A percentile compares a stretch with the other conserved stretches of the same genome.
Conservation (phyloP, 2,329 filamentous ascomycete genomes). For the Dactylellina haptotyla region DNA sequence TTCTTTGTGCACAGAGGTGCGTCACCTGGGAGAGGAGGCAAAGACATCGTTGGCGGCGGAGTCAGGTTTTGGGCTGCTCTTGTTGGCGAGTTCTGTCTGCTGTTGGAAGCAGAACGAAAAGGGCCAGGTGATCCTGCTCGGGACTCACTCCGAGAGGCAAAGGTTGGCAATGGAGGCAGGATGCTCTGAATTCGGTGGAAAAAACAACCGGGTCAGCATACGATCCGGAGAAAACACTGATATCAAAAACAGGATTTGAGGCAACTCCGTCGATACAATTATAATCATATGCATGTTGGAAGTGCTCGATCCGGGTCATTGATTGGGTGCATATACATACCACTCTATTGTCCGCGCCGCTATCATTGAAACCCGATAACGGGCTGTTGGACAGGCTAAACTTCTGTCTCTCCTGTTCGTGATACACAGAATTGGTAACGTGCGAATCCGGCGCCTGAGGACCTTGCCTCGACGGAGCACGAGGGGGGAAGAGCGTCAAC, state of each 20-base stretch:
- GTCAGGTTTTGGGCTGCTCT: conserved; percentile 52
- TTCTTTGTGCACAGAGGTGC: conserved; percentile 32
- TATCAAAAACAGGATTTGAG: neutral
- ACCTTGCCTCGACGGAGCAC: conserved; percentile 51
- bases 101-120: conserved; percentile 38
- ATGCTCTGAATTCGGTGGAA: conserved; percentile 21
- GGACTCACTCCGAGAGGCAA: conserved; percentile 42
- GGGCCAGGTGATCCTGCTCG: conserved; percentile 38
- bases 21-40: conserved; percentile 48
- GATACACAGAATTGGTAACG: conserved; percentile 12
- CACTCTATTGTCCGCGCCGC: conserved; percentile 41
- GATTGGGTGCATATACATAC: conserved; percentile 29
- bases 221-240: neutral
- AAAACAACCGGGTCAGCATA: conserved; percentile 7
- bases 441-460: conserved; percentile 39
- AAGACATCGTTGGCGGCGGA: conserved; percentile 50
- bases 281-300: conserved; percentile 1
- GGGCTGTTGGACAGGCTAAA: conserved; percentile 15
- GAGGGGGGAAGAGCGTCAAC: conserved; percentile 51
- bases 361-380: conserved; percentile 12
- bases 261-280: neutral
- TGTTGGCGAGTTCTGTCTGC: conserved; percentile 51
- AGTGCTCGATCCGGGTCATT: no score
- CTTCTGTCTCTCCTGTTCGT: conserved; percentile 19
- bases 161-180: conserved; percentile 41